phyloP scores from a whole-genome alignment of 176 grass and related monocot genomes.

The Cenchrus fungigraminus region DNA sequence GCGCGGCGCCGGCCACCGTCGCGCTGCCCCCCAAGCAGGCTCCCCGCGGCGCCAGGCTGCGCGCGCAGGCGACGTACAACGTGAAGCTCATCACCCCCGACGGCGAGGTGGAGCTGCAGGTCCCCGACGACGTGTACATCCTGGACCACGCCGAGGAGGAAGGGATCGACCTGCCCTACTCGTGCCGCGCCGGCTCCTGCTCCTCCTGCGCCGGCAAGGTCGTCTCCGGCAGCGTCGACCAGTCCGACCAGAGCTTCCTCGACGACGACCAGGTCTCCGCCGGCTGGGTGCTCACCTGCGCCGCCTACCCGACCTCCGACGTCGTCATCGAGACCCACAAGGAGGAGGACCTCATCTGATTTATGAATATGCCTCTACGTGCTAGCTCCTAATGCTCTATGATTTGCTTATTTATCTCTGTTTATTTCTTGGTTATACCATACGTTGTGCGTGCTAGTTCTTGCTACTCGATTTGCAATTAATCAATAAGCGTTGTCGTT shows the following conservation, averaged over 20 bases:
- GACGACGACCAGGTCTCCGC: constrained; percentile 55
- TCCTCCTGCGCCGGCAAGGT: constrained; percentile 78
- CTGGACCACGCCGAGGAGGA: constrained; percentile 67
- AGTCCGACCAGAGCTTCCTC: constrained; percentile 75
- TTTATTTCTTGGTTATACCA: too few relatives aligned
- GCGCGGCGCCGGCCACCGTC: neutral
- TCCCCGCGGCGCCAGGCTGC: constrained; percentile 32
- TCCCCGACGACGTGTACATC: constrained; percentile 67
- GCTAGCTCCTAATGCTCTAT: too few relatives aligned
- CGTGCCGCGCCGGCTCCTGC: constrained; percentile 73
- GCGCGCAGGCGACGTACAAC: constrained; percentile 59
- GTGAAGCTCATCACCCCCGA: constrained; percentile 66
- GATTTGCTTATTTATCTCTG: too few relatives aligned
- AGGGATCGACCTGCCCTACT: constrained; percentile 71
- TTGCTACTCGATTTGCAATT: too few relatives aligned
- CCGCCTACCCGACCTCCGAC: constrained; percentile 68
- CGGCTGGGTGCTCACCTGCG: constrained; percentile 75
- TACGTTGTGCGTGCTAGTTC: too few relatives aligned
- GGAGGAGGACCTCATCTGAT: constrained; percentile 57
- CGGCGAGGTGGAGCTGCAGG: constrained; percentile 55
- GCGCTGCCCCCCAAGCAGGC: neutral
- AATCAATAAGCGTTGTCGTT: too few relatives aligned
- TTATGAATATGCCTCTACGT: too few relatives aligned
- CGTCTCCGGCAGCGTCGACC: constrained; percentile 57
- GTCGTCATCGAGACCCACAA: constrained; percentile 89